These are phyloP conservation scores for maize (Zea mays) DNA, from an alignment of 176 grass and related monocot genomes.

Conservation along the genomic window DNA sequence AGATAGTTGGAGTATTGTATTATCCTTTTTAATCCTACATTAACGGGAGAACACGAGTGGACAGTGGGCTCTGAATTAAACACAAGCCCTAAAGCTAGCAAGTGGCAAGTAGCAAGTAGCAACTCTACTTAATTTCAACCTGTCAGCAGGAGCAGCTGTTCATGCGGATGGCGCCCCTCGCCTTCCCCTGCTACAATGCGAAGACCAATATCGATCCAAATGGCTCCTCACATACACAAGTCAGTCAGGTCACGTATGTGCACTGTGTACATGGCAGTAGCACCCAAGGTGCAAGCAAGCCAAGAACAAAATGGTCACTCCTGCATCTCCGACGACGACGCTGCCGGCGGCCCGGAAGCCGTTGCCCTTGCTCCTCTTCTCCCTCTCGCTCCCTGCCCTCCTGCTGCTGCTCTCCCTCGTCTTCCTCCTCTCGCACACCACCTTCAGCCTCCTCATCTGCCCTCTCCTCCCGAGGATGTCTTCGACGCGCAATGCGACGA, in stretches of 20 bases:
- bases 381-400: constrained; percentile 38
- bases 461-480: constrained; percentile 32
- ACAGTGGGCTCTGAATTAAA: not conserved
- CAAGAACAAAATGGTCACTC: constrained; percentile 25
- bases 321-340: constrained; percentile 16
- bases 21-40: not conserved
- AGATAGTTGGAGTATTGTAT: not conserved
- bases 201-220: not conserved
- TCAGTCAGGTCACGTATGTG: not conserved
- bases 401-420: constrained; percentile 35
- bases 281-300: not conserved
- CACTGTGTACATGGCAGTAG: not conserved
- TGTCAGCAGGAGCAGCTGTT: not conserved
- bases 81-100: not conserved
- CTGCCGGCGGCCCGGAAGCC: constrained; percentile 32
- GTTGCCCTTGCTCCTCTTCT: constrained; percentile 39
- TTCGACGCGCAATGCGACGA: constrained; percentile 21
- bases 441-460: constrained; percentile 48
- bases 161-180: constrained; percentile 32
- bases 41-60: too few relatives aligned
- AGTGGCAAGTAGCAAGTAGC: constrained; percentile 37
- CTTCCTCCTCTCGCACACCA: constrained; percentile 53
- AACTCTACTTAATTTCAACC: constrained; percentile 43
- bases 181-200: constrained; percentile 39
- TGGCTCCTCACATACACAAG: constrained; percentile 21